Conservation (phyloP, 805 yeast genomes). For the Blastobotrys chiropterorum region DNA sequence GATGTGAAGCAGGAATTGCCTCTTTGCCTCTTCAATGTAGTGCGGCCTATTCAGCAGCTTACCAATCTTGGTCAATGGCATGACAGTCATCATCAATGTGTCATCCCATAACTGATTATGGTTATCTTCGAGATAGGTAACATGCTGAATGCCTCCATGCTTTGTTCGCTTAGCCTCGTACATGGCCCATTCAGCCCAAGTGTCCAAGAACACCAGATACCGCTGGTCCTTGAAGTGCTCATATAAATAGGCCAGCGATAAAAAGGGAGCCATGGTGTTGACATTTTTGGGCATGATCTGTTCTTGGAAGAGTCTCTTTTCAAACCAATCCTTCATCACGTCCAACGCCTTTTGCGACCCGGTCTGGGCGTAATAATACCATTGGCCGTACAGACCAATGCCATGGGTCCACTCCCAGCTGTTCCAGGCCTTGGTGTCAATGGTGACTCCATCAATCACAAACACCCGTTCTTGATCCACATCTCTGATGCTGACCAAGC, state of each 20-base stretch:
- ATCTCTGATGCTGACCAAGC: conserved; percentile 30
- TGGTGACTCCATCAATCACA: conserved; percentile 31
- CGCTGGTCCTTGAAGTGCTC: conserved; percentile 26
- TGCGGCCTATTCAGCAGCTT: conserved; percentile 25
- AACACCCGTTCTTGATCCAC: conserved; percentile 30
- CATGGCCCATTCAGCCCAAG: conserved; percentile 35
- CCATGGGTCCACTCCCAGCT: conserved; percentile 40
- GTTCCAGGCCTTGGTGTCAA: conserved; percentile 37
- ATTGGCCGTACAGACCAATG: conserved; percentile 35
- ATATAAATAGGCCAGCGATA: conserved; percentile 30
- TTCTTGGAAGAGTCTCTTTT: conserved; percentile 25
- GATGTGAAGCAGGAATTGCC: conserved; percentile 32
- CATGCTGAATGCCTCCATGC: conserved; percentile 35
- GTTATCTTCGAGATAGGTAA: conserved; percentile 30
- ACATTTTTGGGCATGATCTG: conserved; percentile 33
- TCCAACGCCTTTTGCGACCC: conserved; percentile 23
- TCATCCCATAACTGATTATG: conserved; percentile 24
- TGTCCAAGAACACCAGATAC: conserved; percentile 25
- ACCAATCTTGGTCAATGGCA: conserved; percentile 34
- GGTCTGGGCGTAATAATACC: conserved; percentile 33
- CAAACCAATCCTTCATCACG: conserved; percentile 30
- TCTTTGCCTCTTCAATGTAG: conserved; percentile 33
- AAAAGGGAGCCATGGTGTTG: conserved; percentile 34
- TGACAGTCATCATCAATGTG: conserved; percentile 35
- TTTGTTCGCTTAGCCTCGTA: conserved; percentile 29